Base-by-base conservation (phyloP, 768 basidiomycete genomes). In the Lactifluus hygrophoroides region DNA sequence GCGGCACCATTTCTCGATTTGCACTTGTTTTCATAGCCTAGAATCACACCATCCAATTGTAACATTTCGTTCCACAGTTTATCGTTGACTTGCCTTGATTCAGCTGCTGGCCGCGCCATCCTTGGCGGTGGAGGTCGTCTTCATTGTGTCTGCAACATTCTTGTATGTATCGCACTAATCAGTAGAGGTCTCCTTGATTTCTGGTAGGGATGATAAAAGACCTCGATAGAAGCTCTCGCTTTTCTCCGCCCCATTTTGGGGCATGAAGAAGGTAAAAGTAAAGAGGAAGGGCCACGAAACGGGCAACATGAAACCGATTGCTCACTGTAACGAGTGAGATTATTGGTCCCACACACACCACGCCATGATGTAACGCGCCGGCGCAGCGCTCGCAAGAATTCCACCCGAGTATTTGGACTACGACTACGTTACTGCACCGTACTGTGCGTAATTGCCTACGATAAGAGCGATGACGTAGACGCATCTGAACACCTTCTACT, bases 1-100 rank as follows among this genome's bases (percentile, higher is more conserved):
- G 53, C 43, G 11, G 34, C 32, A 30, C 43, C 23, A 9, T 25
- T 35, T 45, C 48, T 51, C 21, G n/a, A 50, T 56, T 50, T 42
- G 37, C 42, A 51, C 49, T 45, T 46, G 53, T 50, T 44, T 37
- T 60, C 56, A 38, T 51, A 30, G 34, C 42, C 53, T 60, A 60
- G 59, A 60, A 56, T 60, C 53, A 45, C 21, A 54, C 35, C 53
- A 35, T 3, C 23, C 23, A 37, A n/a, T n/a, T n/a, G n/a, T 32
- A 13, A 13, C 37, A 46, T 50, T 40, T 48, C 43, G 16, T 14
- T 28, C 25, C 30, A 7, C 30, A 25, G 3, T 23, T 25, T 45
- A 32, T 53, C 32, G 23, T 43, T 8, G n/a, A n/a, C n/a, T n/a
- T n/a, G n/a, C n/a, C n/a, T n/a, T n/a, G n/a, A n/a, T n/a, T n/a